Percentiles rank a stretch among this genome's conserved stretches.
Conservation (phyloP, 495 filamentous ascomycete species). For the Coniosporium apollinis region DNA sequence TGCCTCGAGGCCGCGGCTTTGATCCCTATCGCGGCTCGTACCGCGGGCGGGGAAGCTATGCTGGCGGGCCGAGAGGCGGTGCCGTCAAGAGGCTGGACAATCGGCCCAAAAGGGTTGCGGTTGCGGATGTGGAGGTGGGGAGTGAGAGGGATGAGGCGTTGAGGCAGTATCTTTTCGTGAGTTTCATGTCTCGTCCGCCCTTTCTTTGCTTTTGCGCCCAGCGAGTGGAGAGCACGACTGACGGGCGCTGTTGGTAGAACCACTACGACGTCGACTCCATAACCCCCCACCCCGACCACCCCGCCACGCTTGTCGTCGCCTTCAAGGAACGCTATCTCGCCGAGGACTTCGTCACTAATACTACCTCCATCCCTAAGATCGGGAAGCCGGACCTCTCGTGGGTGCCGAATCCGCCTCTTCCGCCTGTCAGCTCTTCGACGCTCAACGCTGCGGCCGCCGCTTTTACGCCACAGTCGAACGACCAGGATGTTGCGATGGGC, state of each 20-base stretch:
- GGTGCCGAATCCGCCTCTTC: slow-evolving; percentile 34
- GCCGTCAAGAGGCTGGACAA: slow-evolving; percentile 76
- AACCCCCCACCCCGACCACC: slow-evolving; percentile 39
- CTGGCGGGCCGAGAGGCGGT: slow-evolving; percentile 27
- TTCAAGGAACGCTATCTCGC: slow-evolving; percentile 86
- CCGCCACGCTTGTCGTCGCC: slow-evolving; percentile 45
- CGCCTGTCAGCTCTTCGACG: slow-evolving; percentile 13
- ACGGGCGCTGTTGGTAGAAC: too few species aligned
- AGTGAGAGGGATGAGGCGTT: slow-evolving; percentile 60
- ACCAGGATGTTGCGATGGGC: slow-evolving; percentile 3
- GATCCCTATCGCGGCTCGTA: slow-evolving; percentile 21
- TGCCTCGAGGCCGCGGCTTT: slow-evolving; percentile 8
- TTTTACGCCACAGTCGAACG: not conserved
- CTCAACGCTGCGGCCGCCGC: not conserved
- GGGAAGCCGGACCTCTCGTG: slow-evolving; percentile 65
- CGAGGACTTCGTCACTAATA: slow-evolving; percentile 50
- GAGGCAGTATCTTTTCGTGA: slow-evolving; percentile 71
- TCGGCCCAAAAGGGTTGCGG: slow-evolving; percentile 56
- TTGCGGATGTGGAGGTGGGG: slow-evolving; percentile 54
- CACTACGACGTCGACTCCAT: slow-evolving; percentile 72
- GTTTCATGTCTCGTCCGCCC: slow-evolving; percentile 20
- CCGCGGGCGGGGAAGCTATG: slow-evolving; percentile 40
- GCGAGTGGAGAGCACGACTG: not conserved
- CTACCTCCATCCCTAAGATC: slow-evolving; percentile 51
- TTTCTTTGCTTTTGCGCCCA: not conserved